Evolutionary conservation across 805 yeast genomes (phyloP).

Genomic region (Candida xiaguanensis): DNA sequence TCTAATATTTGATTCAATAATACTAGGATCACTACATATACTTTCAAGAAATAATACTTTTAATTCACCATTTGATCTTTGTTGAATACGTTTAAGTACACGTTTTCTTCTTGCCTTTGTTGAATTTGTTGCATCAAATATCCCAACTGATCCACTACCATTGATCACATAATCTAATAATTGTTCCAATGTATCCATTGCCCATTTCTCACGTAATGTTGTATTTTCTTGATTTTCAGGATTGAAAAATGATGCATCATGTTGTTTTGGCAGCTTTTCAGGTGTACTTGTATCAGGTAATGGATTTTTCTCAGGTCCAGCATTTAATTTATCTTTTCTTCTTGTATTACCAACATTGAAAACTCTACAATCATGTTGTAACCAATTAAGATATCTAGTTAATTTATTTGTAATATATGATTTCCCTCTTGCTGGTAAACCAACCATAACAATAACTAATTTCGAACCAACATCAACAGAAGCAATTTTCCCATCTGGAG

Average conservation of each 20-base stretch:
- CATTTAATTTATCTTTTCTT: constrained; percentile 58
- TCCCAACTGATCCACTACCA: constrained; percentile 89
- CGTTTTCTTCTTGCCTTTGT: constrained; percentile 61
- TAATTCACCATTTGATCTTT: constrained; percentile 54
- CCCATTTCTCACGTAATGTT: constrained; percentile 86
- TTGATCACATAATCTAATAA: constrained; percentile 73
- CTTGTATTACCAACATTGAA: constrained; percentile 96
- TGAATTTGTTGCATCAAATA: constrained; percentile 81
- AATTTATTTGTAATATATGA: constrained; percentile 89
- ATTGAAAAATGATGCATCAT: constrained; percentile 80
- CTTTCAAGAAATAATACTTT: constrained; percentile 85
- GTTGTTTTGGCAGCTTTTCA: constrained; percentile 25
- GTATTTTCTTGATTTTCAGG: constrained; percentile 70
- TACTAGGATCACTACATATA: constrained; percentile 73
- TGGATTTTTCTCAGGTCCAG: constrained; percentile 71
- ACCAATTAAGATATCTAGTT: constrained; percentile 88
- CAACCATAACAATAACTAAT: constrained; percentile 94
- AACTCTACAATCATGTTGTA: constrained; percentile 84
- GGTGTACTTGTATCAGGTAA: constrained; percentile 42
- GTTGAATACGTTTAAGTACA: constrained; percentile 54
- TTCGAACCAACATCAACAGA: constrained; percentile 73
- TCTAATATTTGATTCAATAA: constrained; percentile 79
- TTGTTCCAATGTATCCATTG: constrained; percentile 86
- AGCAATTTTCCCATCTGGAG: constrained; percentile 71
- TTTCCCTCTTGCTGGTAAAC: constrained; percentile 93